phyloP scores from a whole-genome alignment of 2,329 filamentous ascomycete species.

The Ophiostoma fasciatum region DNA sequence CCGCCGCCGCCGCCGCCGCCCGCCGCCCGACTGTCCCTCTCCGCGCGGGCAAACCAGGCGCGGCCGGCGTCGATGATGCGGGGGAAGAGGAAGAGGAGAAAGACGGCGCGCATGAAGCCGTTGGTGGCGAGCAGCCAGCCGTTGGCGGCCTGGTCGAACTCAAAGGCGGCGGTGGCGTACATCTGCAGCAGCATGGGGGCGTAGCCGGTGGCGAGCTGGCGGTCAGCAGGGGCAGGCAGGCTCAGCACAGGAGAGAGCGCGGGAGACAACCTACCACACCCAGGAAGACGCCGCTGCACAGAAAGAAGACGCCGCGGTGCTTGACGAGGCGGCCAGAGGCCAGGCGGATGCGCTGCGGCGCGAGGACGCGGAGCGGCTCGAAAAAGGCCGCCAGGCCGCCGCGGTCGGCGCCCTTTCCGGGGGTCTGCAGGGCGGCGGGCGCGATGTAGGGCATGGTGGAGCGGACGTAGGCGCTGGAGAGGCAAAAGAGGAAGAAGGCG shows the following conservation, averaged over 20 bases:
- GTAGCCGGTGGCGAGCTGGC: slow-evolving; percentile 48
- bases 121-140: slow-evolving; percentile 42
- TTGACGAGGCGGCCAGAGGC: slow-evolving; percentile 32
- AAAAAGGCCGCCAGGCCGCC: slow-evolving; percentile 39
- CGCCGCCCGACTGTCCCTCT: too few species aligned
- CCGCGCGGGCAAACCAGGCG: slow-evolving; percentile 14
- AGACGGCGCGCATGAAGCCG: slow-evolving; percentile 37
- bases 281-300: slow-evolving; percentile 51
- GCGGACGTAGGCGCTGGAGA: slow-evolving; percentile 26
- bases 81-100: slow-evolving; percentile 39
- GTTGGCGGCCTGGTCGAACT: slow-evolving; percentile 40
- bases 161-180: slow-evolving; percentile 40
- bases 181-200: slow-evolving; percentile 46
- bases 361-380: slow-evolving; percentile 46
- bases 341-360: slow-evolving; percentile 39
- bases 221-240: too few species aligned
- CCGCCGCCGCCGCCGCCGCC: too few species aligned
- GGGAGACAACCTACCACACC: slow-evolving; percentile 44
- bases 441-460: slow-evolving; percentile 26
- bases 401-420: too few species aligned
- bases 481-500: slow-evolving; percentile 41
- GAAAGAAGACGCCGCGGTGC: slow-evolving; percentile 47
- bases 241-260: too few species aligned
- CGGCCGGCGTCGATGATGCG: slow-evolving; percentile 28
- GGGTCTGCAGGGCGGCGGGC: slow-evolving; percentile 9